Evolutionary conservation across 768 basidiomycete species (phyloP), one percentile per base, ranked within the genome.

Genomic region (Leucocoprinus sp.): DNA sequence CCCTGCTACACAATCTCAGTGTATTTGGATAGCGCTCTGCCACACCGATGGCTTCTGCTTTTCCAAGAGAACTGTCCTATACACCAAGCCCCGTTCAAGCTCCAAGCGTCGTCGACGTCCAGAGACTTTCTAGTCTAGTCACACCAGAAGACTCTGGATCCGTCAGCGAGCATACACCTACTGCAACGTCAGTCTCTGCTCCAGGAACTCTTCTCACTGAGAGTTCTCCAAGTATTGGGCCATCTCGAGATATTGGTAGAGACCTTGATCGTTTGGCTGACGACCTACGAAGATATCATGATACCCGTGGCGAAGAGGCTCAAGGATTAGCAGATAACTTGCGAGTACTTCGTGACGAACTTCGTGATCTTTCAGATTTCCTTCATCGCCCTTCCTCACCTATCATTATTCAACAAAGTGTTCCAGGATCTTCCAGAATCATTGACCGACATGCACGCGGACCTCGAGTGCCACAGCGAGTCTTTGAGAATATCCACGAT

Each of bases 261-360:
- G 71, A 76, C 42, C 61, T 76, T 5, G 70, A 70, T 49, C 57
- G 65, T 18, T 58, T 78, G 8, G 69, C 65, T 1, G 78, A 85
- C 42, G 80, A 86, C 42, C 55, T 90, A 9, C 67, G 66, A 7
- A 57, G 61, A 2, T 70, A 70, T 45, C 79, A 90, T 53, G 66
- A 72, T 24, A 65, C 69, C 14, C 67, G 84, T 43, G 80, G 77
- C 0, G 68, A 75, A 2, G 85, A 93, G 52, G 75, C 70, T 23
- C 68, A 75, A 21, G 80, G 81, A 12, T 57, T 93, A 6, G 70
- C 73, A 0, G 78, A 76, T 37, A 80, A 84, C 55, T 69, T 95
- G 3, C 74, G 75, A 42, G 74, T 78, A 0, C 76, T 96, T 29
- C 75, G 83, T 47, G 69, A 81, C 28, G 80, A 86, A 52, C 64